Base-by-base conservation (phyloP, 2,329 filamentous ascomycete genomes). In the Botryosphaeria dothidea region DNA sequence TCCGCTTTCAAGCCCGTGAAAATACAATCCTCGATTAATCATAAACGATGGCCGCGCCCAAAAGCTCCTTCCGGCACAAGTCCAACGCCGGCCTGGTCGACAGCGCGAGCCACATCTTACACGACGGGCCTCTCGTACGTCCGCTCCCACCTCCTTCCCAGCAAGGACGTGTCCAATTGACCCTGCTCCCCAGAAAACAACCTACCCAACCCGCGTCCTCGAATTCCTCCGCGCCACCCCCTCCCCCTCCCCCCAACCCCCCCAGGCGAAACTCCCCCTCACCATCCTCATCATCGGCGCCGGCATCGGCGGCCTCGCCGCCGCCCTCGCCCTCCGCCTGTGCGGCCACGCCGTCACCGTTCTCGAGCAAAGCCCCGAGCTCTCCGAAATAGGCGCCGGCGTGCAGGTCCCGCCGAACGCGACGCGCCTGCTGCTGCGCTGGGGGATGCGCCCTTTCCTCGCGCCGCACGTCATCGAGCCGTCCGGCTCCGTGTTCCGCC, bases 401-500 rank as follows among this genome's bases (percentile, higher is more conserved):
- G 48, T 67, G 4, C 64, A 67, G 48, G 46, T 67, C 9, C 66
- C 66, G 6, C 66, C 64, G 11, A 67, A 67, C 52, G 74, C 78
- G 0, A 78, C 81, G 1, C 75, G 78, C 4, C 74, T 84, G 13
- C 72, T 86, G 3, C 77, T 78, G 29, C 73, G 77, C 66, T 85
- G 83, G 77, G 78, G 78, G 2, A 70, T 86, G n/a, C 45, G 41
- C 25, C 62, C 66, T 3, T 68, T 67, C 51, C 62, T 72, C 4
- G 4, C 64, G 21, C 51, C 43, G 3, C 66, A 66, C 34, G 66
- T 66, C 3, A 62, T 62, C 13, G 74, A 77, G 56, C 85, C 86
- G 0, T 78, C 75, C 1, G 75, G 75, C 0, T 73, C 87, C 0
- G 74, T 77, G 2, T 80, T 88, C 8, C 80, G 81, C 48, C 75